Conservation (phyloP, 805 yeast genomes). For the Saccharomyces jurei region DNA sequence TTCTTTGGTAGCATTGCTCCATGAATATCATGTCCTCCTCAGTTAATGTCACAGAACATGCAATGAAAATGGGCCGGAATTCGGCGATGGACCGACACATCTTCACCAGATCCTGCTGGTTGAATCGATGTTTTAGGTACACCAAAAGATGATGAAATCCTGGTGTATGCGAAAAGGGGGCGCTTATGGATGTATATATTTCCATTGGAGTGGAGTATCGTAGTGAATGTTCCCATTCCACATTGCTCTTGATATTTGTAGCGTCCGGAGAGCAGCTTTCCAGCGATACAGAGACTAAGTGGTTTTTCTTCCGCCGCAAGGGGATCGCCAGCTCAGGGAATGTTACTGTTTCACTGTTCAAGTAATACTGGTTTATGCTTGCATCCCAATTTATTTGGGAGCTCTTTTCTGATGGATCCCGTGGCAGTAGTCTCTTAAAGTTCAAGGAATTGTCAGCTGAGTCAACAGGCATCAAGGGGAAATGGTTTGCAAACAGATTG, state of each 20-base stretch:
- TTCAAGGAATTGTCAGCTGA: conserved; percentile 9
- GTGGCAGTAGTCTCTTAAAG: conserved; percentile 17
- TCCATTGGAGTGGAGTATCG: conserved; percentile 61
- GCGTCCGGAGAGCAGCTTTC: conserved; percentile 20
- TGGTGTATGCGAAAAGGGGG: conserved; percentile 82
- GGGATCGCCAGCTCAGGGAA: conserved; percentile 48
- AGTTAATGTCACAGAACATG: conserved; percentile 74
- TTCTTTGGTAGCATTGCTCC: conserved; percentile 94
- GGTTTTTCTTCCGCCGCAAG: conserved; percentile 1
- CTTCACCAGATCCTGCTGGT: conserved; percentile 58
- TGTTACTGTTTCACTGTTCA: conserved; percentile 42
- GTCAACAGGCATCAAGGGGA: conserved; percentile 26
- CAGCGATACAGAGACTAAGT: conserved; percentile 19
- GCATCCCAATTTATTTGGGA: conserved; percentile 37
- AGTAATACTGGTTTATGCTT: conserved; percentile 56
- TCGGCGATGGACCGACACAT: conserved; percentile 86
- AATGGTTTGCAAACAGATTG: conserved; percentile 24
- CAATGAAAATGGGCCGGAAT: conserved; percentile 86
- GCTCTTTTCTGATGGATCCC: conserved; percentile 9
- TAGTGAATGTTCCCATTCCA: conserved; percentile 28
- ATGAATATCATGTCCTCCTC: conserved; percentile 89
- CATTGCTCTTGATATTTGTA: conserved; percentile 14
- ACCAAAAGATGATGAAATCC: conserved; percentile 79
- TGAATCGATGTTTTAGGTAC: conserved; percentile 65
- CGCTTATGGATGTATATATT: conserved; percentile 63